Evolutionary conservation across 2,329 filamentous ascomycete genomes (phyloP).

Genomic region (Talaromyces verruculosus): DNA sequence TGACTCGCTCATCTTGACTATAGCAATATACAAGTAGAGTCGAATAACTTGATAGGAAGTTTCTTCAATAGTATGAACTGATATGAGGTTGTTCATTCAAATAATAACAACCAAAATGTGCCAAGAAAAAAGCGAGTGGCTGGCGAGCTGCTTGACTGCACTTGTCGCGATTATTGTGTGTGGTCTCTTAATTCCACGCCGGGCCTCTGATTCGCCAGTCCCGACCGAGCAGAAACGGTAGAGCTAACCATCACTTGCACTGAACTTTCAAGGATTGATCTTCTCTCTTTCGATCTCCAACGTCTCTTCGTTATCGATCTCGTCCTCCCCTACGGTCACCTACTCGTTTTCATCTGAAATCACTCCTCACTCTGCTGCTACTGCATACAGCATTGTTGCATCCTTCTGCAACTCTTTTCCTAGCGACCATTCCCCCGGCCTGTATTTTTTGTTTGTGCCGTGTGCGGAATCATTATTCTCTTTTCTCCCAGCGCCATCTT

Average conservation of each 20-base stretch:
- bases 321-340: constrained; percentile 12
- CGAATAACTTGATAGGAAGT: neutral
- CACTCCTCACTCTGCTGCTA: constrained; percentile 14
- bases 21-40: neutral
- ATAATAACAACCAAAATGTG: neutral
- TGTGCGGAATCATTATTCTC: constrained; percentile 20
- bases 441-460: constrained; percentile 22
- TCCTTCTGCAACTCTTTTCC: constrained; percentile 11
- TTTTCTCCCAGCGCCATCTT: constrained; percentile 19
- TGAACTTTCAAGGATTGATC: constrained; percentile 17
- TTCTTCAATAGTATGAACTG: neutral
- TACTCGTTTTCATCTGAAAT: constrained; percentile 16
- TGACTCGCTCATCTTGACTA: neutral
- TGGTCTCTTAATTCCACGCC: constrained; percentile 15
- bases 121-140: constrained; percentile 17
- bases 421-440: constrained; percentile 16
- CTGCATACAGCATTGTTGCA: constrained; percentile 21
- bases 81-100: neutral
- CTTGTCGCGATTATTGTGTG: constrained; percentile 18
- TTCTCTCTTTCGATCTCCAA: constrained; percentile 21
- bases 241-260: constrained; percentile 11
- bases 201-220: neutral
- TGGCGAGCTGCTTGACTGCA: constrained; percentile 13
- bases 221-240: constrained; percentile 9
- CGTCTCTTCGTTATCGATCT: constrained; percentile 19